Evolutionary conservation across 768 basidiomycete genomes (phyloP).

Genomic region (Rickenella mellea): DNA sequence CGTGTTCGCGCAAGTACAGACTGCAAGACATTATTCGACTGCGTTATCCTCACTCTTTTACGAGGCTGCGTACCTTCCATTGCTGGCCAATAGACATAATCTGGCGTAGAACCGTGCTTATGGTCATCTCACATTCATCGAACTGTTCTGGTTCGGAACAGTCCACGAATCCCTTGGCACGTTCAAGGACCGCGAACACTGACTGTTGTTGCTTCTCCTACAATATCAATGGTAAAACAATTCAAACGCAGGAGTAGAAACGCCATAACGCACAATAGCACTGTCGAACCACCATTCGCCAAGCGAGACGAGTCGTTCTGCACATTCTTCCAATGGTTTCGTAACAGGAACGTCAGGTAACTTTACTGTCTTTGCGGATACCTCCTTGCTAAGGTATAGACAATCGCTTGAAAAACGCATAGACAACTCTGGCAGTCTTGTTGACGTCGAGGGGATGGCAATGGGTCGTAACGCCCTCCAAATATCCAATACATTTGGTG

Average conservation of each 20-base stretch:
- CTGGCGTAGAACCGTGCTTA: slow-evolving; percentile 52
- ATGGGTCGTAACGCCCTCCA: slow-evolving; percentile 74
- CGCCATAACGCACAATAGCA: slow-evolving; percentile 44
- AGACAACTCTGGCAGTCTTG: slow-evolving; percentile 36
- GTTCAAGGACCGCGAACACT: slow-evolving; percentile 38
- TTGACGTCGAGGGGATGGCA: slow-evolving; percentile 37
- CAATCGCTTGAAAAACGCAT: slow-evolving; percentile 84
- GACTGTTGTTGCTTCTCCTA: slow-evolving; percentile 42
- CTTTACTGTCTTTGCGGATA: slow-evolving; percentile 24
- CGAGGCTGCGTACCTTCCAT: slow-evolving; percentile 53
- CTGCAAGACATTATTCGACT: slow-evolving; percentile 25
- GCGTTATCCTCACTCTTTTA: no score
- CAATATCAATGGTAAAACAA: neutral
- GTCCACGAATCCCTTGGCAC: slow-evolving; percentile 57
- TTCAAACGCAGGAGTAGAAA: neutral
- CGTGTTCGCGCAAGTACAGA: slow-evolving; percentile 58
- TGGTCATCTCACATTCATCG: slow-evolving; percentile 63
- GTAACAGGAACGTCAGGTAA: no score
- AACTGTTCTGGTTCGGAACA: slow-evolving; percentile 66
- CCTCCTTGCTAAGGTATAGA: slow-evolving; percentile 48
- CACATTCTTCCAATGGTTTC: slow-evolving; percentile 45
- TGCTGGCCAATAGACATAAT: slow-evolving; percentile 54
- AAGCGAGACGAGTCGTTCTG: slow-evolving; percentile 39
- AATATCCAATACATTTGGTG: slow-evolving; percentile 63
- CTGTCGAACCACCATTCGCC: slow-evolving; percentile 66